Percentiles rank a stretch among this genome's conserved stretches.
phyloP scores from a whole-genome alignment of 2,329 filamentous ascomycete species.

The Fusarium sp. region DNA sequence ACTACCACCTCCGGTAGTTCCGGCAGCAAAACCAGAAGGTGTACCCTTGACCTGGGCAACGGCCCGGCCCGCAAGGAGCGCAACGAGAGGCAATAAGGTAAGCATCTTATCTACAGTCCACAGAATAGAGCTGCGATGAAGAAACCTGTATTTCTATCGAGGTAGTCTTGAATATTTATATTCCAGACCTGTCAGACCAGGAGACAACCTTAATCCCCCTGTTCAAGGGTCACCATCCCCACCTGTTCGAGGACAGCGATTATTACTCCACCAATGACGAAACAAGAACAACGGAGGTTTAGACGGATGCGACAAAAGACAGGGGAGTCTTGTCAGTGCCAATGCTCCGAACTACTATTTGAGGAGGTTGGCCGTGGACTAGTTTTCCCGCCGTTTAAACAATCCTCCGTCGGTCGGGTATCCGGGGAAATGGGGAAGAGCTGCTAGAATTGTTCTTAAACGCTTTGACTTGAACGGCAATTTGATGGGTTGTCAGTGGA shows the following conservation, averaged over 20 bases:
- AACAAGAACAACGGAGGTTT: background rate
- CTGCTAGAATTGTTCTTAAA: background rate
- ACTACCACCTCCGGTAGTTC: constrained; percentile 67
- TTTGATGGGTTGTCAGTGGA: background rate
- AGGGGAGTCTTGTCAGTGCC: background rate
- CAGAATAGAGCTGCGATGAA: background rate
- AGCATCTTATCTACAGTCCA: constrained; percentile 8
- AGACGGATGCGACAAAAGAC: background rate
- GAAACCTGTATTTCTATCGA: background rate
- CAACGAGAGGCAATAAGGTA: background rate
- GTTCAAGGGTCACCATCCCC: background rate
- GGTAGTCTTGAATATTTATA: background rate
- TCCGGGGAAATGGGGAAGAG: background rate
- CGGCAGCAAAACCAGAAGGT: constrained; percentile 54
- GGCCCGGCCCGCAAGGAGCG: background rate
- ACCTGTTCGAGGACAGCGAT: background rate
- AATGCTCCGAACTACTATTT: background rate
- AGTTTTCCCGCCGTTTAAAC: background rate
- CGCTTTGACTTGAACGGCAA: background rate
- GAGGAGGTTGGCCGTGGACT: background rate
- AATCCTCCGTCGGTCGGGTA: background rate
- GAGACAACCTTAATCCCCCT: background rate
- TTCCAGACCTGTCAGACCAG: background rate
- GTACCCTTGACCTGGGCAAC: constrained; percentile 45
- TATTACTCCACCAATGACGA: constrained; percentile 6